A percentile compares a stretch with the other conserved stretches of the same genome.
These are phyloP conservation scores for Rhizopogon vesiculosus DNA, from an alignment of 768 basidiomycete genomes.

Conservation along the genomic window DNA sequence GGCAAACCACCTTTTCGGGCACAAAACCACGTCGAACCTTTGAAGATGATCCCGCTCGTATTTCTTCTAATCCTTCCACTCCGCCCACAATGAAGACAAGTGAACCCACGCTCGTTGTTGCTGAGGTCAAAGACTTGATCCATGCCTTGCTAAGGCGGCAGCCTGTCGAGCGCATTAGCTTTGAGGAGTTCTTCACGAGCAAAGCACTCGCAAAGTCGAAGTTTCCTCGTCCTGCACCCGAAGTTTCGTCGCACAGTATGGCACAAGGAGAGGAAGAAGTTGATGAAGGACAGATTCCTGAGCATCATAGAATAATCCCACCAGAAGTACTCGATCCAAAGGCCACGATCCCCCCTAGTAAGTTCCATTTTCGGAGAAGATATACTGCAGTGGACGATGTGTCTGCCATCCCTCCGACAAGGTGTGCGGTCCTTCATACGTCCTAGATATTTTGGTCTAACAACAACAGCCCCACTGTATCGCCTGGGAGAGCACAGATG, in stretches of 20 bases:
- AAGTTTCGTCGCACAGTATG: constrained; percentile 10
- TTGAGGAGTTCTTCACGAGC: constrained; percentile 89
- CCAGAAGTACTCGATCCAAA: constrained; percentile 78
- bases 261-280: constrained; percentile 19
- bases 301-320: constrained; percentile 68
- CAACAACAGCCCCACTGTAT: constrained; percentile 9
- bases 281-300: constrained; percentile 49
- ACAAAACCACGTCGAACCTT: constrained; percentile 90
- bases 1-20: constrained; percentile 95
- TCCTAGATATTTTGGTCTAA: background rate
- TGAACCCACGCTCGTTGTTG: constrained; percentile 56
- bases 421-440: constrained; percentile 10
- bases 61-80: constrained; percentile 27
- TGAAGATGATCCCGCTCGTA: constrained; percentile 64
- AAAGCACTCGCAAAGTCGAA: constrained; percentile 72
- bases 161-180: constrained; percentile 80
- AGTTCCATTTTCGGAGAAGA: constrained; percentile 61
- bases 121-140: constrained; percentile 86
- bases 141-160: constrained; percentile 77
- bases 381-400: constrained; percentile 13
- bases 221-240: constrained; percentile 51
- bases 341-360: constrained; percentile 78
- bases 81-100: constrained; percentile 33
- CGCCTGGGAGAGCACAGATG: constrained; percentile 13
- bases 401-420: constrained; percentile 10